A percentile compares a stretch with the other conserved stretches of the same genome.
phyloP scores from a whole-genome alignment of 2,329 filamentous ascomycete genomes.

The Claviceps sorghi region DNA sequence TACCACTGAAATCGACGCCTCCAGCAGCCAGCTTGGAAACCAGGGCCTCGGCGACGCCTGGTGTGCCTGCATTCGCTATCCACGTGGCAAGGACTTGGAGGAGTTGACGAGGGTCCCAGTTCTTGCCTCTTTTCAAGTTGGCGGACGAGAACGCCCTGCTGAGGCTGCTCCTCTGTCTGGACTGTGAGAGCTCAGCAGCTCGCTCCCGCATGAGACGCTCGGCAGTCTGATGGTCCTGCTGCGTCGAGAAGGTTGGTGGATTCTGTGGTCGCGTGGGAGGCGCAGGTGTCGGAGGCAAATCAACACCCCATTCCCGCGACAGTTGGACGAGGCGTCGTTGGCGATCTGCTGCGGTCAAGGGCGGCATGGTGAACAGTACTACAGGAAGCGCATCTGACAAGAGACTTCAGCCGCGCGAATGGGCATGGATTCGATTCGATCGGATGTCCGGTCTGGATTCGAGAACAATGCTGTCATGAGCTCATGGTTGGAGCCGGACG shows the following conservation, averaged over 20 bases:
- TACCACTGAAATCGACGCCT: constrained; percentile 37
- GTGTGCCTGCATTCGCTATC: constrained; percentile 32
- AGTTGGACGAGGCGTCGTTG: constrained; percentile 34
- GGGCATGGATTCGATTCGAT: background rate
- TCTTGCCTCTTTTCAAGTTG: constrained; percentile 31
- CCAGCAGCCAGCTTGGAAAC: constrained; percentile 32
- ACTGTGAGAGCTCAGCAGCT: constrained; percentile 20
- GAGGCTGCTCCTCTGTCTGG: constrained; percentile 25
- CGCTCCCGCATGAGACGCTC: constrained; percentile 39
- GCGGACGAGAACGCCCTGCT: constrained; percentile 23
- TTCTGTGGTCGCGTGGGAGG: constrained; percentile 28
- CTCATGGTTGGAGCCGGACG: background rate
- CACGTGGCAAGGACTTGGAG: constrained; percentile 36
- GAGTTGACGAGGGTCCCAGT: constrained; percentile 38
- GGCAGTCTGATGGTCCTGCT: constrained; percentile 36
- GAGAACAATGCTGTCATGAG: background rate
- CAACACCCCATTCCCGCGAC: constrained; percentile 35
- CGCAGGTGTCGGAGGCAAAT: constrained; percentile 23
- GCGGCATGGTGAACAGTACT: constrained; percentile 13
- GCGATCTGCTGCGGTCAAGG: constrained; percentile 22
- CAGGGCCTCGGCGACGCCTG: constrained; percentile 41
- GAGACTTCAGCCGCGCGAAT: background rate
- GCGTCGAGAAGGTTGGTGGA: constrained; percentile 28
- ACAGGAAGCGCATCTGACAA: background rate
- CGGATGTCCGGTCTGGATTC: background rate